Conservation (phyloP, 257 asterid species). For the Solanum chaucha region DNA sequence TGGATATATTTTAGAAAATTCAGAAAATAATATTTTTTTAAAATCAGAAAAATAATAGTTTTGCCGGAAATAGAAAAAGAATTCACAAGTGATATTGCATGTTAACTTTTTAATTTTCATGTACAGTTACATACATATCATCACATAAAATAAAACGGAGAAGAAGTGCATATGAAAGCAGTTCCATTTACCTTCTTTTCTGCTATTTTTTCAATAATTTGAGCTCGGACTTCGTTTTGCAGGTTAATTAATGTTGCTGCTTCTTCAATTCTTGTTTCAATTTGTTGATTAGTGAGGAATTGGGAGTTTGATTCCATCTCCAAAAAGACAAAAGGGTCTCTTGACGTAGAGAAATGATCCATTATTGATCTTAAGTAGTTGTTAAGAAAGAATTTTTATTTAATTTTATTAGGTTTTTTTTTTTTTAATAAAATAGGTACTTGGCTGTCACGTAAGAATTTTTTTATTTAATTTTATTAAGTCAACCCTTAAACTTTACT, state of each 20-base stretch:
- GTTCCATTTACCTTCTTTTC: not conserved
- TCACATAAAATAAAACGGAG: not conserved
- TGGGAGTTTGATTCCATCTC: not conserved
- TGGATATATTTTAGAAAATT: too few relatives aligned
- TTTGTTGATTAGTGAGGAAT: not conserved
- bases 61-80: not conserved
- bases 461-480: not conserved
- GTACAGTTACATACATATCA: not conserved
- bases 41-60: not conserved
- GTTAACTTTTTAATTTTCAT: not conserved
- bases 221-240: not conserved
- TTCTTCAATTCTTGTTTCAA: not conserved
- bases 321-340: not conserved
- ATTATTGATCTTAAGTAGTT: not conserved
- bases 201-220: not conserved
- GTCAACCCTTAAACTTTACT: not conserved
- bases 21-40: too few relatives aligned
- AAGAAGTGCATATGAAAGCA: not conserved
- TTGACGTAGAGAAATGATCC: not conserved
- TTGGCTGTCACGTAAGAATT: not conserved
- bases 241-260: not conserved
- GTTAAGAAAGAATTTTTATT: not conserved
- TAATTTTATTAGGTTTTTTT: not conserved
- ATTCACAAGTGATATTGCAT: not conserved
- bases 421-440: not conserved